phyloP scores from a whole-genome alignment of 768 basidiomycete species.

The Mrakia hoshinonis region DNA sequence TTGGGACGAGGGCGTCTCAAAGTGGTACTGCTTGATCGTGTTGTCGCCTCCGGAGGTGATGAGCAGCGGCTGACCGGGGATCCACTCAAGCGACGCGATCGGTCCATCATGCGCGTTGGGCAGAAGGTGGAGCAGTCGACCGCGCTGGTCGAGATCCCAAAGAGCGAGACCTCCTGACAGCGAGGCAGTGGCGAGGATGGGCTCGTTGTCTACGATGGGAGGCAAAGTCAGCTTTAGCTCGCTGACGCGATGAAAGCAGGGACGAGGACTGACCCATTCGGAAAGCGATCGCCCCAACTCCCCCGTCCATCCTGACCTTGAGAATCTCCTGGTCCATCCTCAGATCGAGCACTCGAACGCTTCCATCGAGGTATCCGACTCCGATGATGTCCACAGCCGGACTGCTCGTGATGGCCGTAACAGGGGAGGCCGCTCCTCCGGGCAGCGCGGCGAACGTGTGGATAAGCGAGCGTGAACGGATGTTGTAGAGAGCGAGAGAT shows the following conservation, averaged over 20 bases:
- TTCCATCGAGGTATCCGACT: constrained; percentile 80
- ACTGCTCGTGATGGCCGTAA: constrained; percentile 77
- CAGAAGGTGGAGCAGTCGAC: constrained; percentile 71
- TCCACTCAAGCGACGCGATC: constrained; percentile 77
- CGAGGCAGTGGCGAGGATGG: constrained; percentile 78
- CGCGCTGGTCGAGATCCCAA: constrained; percentile 82
- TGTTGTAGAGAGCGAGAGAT: constrained; percentile 85
- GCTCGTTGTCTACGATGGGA: constrained; percentile 60
- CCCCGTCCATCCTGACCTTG: constrained; percentile 79
- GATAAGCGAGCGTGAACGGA: constrained; percentile 71
- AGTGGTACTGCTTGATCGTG: constrained; percentile 98
- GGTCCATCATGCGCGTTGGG: constrained; percentile 82
- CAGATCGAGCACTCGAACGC: constrained; percentile 80
- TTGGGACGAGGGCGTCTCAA: constrained; percentile 77
- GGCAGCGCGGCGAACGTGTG: constrained; percentile 60
- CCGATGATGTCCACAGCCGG: constrained; percentile 94
- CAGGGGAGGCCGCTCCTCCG: constrained; percentile 39
- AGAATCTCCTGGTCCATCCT: constrained; percentile 81
- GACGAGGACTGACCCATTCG: constrained; percentile 60
- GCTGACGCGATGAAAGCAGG: background rate
- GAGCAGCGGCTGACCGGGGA: constrained; percentile 82
- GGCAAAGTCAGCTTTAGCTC: background rate
- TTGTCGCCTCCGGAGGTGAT: constrained; percentile 90
- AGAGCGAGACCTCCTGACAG: constrained; percentile 79
- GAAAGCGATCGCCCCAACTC: constrained; percentile 66